These are phyloP conservation scores for Lenwebbia sp. DNA, from an alignment of 345 rosid genomes.

Conservation along the genomic window DNA sequence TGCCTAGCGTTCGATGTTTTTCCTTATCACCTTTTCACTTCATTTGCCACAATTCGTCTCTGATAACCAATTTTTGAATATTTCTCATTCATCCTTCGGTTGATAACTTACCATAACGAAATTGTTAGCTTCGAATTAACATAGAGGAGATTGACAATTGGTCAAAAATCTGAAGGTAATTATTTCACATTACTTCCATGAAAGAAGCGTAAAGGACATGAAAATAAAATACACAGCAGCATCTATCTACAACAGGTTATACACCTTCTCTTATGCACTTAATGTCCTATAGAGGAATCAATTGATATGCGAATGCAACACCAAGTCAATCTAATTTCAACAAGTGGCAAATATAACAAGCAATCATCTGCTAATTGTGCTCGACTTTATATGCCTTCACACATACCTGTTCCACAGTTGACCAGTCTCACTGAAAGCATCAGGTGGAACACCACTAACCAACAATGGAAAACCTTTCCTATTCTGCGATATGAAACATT, in stretches of 20 bases:
- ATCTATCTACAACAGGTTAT: neutral
- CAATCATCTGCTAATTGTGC: neutral
- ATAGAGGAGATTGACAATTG: neutral
- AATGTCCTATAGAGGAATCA: neutral
- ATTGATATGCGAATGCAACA: neutral
- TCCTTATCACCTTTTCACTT: neutral
- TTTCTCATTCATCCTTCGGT: neutral
- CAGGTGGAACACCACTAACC: constrained; percentile 96
- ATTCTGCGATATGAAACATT: constrained; percentile 36
- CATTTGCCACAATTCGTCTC: neutral
- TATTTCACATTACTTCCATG: neutral
- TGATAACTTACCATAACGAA: neutral
- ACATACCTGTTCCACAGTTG: constrained; percentile 88
- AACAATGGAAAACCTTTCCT: constrained; percentile 68
- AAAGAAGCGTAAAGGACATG: neutral
- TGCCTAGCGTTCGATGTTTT: neutral
- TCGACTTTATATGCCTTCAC: neutral
- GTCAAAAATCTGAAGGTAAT: neutral
- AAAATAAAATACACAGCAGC: neutral
- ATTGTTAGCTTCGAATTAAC: neutral
- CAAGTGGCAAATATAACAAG: neutral
- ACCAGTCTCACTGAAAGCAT: constrained; percentile 93
- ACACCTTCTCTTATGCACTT: neutral
- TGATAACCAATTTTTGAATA: neutral
- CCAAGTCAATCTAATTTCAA: neutral